phyloP scores from a whole-genome alignment of 257 asterid genomes.

The Apocynum venetum region DNA sequence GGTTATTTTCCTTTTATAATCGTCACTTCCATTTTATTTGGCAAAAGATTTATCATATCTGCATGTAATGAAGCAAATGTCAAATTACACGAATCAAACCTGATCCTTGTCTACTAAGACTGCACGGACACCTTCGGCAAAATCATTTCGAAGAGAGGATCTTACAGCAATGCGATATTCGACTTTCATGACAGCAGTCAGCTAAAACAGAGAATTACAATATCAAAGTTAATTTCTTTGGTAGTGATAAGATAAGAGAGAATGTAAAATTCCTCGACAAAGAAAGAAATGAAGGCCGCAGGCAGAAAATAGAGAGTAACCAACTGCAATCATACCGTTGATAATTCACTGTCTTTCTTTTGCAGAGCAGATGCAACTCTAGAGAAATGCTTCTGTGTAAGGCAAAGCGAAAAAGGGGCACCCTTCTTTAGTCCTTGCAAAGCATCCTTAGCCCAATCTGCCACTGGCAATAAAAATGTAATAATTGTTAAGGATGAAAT shows the following conservation, averaged over 20 bases:
- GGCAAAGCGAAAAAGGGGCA: constrained; percentile 89
- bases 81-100: constrained; percentile 40
- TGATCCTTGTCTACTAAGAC: constrained; percentile 95
- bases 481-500: neutral
- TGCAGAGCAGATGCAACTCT: constrained; percentile 71
- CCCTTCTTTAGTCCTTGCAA: constrained; percentile 86
- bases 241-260: constrained; percentile 4
- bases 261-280: neutral
- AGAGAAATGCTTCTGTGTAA: constrained; percentile 66
- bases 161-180: constrained; percentile 84
- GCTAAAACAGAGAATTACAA: constrained; percentile 42
- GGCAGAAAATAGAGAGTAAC: constrained; percentile 14
- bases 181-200: constrained; percentile 79
- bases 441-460: constrained; percentile 97
- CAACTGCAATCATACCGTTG: constrained; percentile 44
- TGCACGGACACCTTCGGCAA: constrained; percentile 92
- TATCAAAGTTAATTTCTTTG: constrained; percentile 4
- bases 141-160: constrained; percentile 72
- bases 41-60: neutral
- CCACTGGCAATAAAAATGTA: constrained; percentile 48
- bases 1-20: neutral
- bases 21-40: neutral
- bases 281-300: constrained; percentile 4
- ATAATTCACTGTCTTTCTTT: constrained; percentile 44
- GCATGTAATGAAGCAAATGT: neutral